Evolutionary conservation across 768 basidiomycete genomes (phyloP).

Genomic region (Kwoniella mangroviensis): DNA sequence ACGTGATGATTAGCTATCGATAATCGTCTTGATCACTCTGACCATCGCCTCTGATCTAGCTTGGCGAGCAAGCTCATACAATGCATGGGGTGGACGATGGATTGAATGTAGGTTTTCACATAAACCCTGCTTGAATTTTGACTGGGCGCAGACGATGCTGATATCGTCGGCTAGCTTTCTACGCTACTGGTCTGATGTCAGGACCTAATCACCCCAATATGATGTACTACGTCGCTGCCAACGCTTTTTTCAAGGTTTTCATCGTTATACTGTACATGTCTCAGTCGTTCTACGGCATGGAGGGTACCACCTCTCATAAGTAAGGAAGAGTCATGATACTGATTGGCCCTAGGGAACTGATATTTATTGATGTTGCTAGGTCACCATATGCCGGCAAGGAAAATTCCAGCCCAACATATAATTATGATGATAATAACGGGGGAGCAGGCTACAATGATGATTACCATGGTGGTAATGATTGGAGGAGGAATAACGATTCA

Average conservation of each 20-base stretch:
- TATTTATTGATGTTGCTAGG: neutral
- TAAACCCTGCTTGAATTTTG: neutral
- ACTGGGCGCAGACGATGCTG: neutral
- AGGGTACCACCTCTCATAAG: conserved; percentile 22
- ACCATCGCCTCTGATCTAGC: conserved; percentile 29
- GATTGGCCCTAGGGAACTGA: too few species aligned
- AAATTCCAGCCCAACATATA: neutral
- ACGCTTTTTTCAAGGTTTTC: conserved; percentile 38
- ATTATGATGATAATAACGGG: neutral
- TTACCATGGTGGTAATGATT: neutral
- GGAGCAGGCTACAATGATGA: neutral
- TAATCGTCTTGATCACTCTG: conserved; percentile 24
- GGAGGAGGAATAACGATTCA: conserved; percentile 1
- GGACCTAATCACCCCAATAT: conserved; percentile 25
- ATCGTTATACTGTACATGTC: conserved; percentile 36
- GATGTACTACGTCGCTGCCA: conserved; percentile 35
- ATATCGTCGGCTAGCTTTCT: conserved; percentile 20
- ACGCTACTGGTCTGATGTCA: conserved; percentile 24
- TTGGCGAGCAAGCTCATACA: conserved; percentile 23
- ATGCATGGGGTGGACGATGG: conserved; percentile 22
- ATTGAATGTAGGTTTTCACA: conserved; percentile 19
- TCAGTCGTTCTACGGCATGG: conserved; percentile 40
- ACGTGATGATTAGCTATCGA: conserved; percentile 15
- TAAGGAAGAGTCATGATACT: neutral
- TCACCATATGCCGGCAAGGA: neutral